These are phyloP conservation scores for Aspergillus quadricinctus DNA, from an alignment of 2,329 filamentous ascomycete genomes.

Conservation along the genomic window DNA sequence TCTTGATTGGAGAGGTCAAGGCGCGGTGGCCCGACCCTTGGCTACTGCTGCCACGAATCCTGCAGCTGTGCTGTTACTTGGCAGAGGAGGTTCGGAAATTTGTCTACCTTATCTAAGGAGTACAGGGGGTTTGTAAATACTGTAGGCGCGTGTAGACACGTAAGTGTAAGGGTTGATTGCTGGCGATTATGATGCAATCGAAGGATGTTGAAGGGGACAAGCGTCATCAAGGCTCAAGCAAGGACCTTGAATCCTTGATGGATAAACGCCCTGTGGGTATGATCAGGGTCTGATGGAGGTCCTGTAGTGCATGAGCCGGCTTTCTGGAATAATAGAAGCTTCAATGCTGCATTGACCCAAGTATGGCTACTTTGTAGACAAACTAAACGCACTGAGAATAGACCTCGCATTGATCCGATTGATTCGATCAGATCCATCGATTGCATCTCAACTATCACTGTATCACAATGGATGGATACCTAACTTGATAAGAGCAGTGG, in stretches of 20 bases:
- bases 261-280: not conserved
- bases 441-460: not conserved
- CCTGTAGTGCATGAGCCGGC: not conserved
- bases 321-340: not conserved
- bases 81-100: not conserved
- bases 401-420: not conserved
- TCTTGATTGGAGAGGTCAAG: not conserved
- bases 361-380: not conserved
- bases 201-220: not conserved
- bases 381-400: not conserved
- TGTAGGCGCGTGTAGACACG: too few relatives aligned
- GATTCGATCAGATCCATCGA: not conserved
- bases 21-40: not conserved
- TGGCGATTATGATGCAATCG: not conserved
- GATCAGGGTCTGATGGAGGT: not conserved
- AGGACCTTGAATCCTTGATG: not conserved
- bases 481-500: not conserved
- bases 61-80: not conserved
- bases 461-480: not conserved
- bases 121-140: too few relatives aligned
- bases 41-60: too few relatives aligned
- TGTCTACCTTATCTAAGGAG: too few relatives aligned
- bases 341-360: too few relatives aligned
- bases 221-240: not conserved
- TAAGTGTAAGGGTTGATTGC: not conserved